phyloP scores from a whole-genome alignment of 768 basidiomycete species.

The Pleurotus giganteus region DNA sequence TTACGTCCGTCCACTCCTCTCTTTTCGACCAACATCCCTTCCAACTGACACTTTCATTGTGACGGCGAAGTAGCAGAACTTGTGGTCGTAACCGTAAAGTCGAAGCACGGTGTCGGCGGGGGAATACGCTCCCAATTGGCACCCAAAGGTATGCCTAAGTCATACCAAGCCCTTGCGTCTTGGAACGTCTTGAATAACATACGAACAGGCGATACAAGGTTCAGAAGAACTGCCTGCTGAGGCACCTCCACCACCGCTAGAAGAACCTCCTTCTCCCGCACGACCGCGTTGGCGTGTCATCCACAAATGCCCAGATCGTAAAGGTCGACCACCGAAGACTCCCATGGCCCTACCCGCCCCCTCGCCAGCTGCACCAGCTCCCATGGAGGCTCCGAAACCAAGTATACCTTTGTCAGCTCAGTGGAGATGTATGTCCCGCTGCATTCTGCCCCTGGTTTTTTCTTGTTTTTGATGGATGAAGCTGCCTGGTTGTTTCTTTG shows the following conservation, averaged over 20 bases:
- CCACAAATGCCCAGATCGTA: constrained; percentile 58
- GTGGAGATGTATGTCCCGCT: constrained; percentile 71
- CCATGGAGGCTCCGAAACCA: constrained; percentile 45
- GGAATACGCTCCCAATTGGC: constrained; percentile 77
- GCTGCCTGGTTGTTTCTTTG: background rate
- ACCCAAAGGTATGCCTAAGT: constrained; percentile 51
- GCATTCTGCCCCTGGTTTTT: background rate
- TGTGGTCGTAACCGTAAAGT: constrained; percentile 78
- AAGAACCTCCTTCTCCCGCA: constrained; percentile 46
- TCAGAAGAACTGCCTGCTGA: constrained; percentile 29
- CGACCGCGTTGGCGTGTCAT: constrained; percentile 76
- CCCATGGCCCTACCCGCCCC: constrained; percentile 35
- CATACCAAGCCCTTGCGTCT: constrained; percentile 33
- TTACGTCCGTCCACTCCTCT: constrained; percentile 42
- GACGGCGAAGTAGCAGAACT: constrained; percentile 53
- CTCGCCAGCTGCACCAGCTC: constrained; percentile 43
- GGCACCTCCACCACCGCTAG: constrained; percentile 44
- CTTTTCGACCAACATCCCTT: background rate
- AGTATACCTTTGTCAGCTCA: too few species aligned
- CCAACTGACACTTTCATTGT: background rate
- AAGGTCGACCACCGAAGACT: constrained; percentile 42
- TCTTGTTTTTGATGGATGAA: background rate
- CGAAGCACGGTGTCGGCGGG: constrained; percentile 81
- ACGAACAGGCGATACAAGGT: constrained; percentile 21
- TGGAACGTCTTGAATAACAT: constrained; percentile 2